Base-by-base conservation (phyloP, 441 rosid species). In the Metrosideros polymorpha region DNA sequence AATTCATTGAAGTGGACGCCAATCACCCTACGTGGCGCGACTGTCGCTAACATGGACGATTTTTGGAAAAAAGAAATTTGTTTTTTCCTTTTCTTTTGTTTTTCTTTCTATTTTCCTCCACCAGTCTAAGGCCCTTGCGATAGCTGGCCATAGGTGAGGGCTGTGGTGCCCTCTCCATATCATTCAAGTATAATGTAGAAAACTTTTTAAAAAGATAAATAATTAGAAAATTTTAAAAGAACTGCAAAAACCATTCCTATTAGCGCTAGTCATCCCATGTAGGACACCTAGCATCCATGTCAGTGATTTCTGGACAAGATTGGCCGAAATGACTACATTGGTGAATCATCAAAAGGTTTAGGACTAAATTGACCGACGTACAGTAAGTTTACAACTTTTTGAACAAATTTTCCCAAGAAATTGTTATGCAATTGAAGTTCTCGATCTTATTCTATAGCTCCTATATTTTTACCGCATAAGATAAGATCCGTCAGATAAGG, bases 231-330 rank as follows among this genome's bases (percentile, higher is more conserved):
- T 24, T 54, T 54, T 9, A 24, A 54, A 54, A 54, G 27, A 54
- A 54, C 24, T 54, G 8, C 27, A 22, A 24, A 54, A 54, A 4
- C 24, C n/a, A 8, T 54, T 17, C 22, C 17, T 5, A 1, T 18
- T 3, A 18, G 1, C 13, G 0, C 32, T 3, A 1, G 4, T 1
- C 3, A 1, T 63, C 12, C 9, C 13, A 63, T 3, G 7, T 5
- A 32, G 8, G 43, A 18, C 12, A 18, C 6, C 3, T 7, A 2
- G 3, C 12, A 3, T 9, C 14, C 10, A 18, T 6, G 3, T 32
- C 3, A 9, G 4, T 63, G 6, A 32, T 63, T 18, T 18, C 6
- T 2, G 0, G 3, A 6, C 25, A 63, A 63, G 6, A 19, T 18
- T 63, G 24, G 43, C 25, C 3, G 22, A 22, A 63, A 18, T 2